These are phyloP conservation scores for Ophiostoma sp. DNA, from an alignment of 2,329 filamentous ascomycete genomes.

Conservation along the genomic window DNA sequence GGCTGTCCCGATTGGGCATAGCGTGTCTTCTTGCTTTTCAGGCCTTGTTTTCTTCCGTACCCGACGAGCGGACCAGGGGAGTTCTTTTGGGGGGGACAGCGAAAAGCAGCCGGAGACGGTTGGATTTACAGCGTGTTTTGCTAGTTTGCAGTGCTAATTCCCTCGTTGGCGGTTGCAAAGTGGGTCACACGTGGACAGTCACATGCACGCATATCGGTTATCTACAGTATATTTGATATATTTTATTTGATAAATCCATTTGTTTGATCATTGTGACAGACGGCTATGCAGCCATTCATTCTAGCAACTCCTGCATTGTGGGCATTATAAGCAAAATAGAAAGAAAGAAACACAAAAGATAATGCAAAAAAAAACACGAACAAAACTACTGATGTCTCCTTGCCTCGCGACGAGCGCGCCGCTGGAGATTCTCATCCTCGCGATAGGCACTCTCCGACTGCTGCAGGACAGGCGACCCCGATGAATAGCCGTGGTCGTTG, in stretches of 20 bases:
- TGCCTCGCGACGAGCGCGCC: not conserved
- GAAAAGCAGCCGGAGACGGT: not conserved
- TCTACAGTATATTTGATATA: not conserved
- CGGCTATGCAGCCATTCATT: not conserved
- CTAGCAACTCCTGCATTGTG: not conserved
- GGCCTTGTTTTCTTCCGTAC: constrained; percentile 4
- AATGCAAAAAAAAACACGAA: not conserved
- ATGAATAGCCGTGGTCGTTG: constrained; percentile 11
- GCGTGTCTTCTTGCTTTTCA: not conserved
- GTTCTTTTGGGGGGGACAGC: not conserved
- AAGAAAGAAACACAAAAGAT: not conserved
- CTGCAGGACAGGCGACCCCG: constrained; percentile 12
- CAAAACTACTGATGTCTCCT: not conserved
- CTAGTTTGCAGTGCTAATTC: constrained; percentile 5
- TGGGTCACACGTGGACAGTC: not conserved
- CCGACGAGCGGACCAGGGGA: not conserved
- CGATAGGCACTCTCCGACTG: not conserved
- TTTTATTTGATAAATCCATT: not conserved
- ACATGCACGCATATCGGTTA: not conserved
- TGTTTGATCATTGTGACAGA: too few species aligned
- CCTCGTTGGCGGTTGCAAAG: not conserved
- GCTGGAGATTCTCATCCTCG: not conserved
- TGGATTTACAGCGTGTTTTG: not conserved
- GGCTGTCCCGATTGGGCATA: not conserved
- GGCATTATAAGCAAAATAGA: not conserved